Base-by-base conservation (phyloP, 805 yeast genomes). In the Candida arabinofermentans region DNA sequence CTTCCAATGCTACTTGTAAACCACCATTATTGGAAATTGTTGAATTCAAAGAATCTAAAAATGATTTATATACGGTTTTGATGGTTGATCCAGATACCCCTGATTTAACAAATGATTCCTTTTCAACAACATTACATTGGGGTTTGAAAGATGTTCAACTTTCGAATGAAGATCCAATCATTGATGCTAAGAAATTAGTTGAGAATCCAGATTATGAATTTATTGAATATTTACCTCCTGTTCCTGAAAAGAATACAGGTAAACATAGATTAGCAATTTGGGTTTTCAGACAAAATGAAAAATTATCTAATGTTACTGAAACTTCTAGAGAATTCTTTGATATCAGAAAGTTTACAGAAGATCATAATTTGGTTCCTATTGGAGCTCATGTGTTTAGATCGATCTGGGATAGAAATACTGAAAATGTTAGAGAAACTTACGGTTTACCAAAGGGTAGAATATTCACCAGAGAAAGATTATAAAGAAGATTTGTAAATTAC, bases 331-430 rank as follows among this genome's bases (percentile, higher is more conserved):
- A 74, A 10, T 59, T 67, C 41, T 91, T 91, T 58, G 77, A 87
- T 54, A 81, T 91, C 47, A 78, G 98, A 59, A 54, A 57, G 6
- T 90, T 88, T 61, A 85, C 71, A 13, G 69, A 64, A 3, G 48
- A 63, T 3, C 59, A 85, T 61, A 59, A 69, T 4, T 72, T 93
- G 51, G 67, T 69, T n/a, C 79, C 97, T 1, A 79, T 90, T 36
- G 97, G 98, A 22, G 96, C 95, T 2, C 95, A 88, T 61, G 72
- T 87, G 35, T 91, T 95, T 91, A 81, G 98, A 72, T 79, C 83
- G 51, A 69, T 65, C 32, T 91, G 83, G 79, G 98, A 93, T 64
- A 68, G 86, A 53, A 77, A 82, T 53, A 84, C 86, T 34, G 73
- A 72, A 24, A 61, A 59, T 3, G 82, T 90, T 22, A 80, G 98